phyloP scores from a whole-genome alignment of 345 rosid species.

The Melaleuca alternifolia region DNA sequence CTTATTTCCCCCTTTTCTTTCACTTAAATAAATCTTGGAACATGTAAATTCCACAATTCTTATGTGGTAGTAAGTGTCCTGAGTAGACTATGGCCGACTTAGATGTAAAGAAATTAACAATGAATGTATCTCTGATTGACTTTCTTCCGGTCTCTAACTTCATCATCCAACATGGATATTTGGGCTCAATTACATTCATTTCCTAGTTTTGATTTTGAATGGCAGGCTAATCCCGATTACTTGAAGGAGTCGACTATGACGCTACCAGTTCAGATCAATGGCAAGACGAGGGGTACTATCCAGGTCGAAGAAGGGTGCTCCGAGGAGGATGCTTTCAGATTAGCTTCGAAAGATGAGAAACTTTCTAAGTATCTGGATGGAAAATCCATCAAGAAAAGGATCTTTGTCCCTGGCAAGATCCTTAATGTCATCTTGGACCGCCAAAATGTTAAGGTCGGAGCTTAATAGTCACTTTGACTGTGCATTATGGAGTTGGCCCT shows the following conservation, averaged over 20 bases:
- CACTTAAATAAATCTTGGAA: too few species aligned
- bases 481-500: background rate
- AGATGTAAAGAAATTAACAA: background rate
- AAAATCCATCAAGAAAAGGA: slow-evolving; percentile 53
- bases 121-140: background rate
- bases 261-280: slow-evolving; percentile 94
- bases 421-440: slow-evolving; percentile 67
- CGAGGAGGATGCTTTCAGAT: slow-evolving; percentile 67
- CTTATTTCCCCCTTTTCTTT: background rate
- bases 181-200: background rate
- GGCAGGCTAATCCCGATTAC: slow-evolving; percentile 68
- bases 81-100: background rate
- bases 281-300: slow-evolving; percentile 88
- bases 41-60: background rate
- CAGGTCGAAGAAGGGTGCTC: slow-evolving; percentile 77
- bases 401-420: slow-evolving; percentile 84
- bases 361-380: slow-evolving; percentile 55
- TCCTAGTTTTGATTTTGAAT: background rate
- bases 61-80: background rate
- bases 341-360: slow-evolving; percentile 58
- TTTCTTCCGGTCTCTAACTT: background rate
- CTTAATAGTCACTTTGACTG: background rate
- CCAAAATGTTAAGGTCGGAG: slow-evolving; percentile 42
- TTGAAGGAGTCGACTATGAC: slow-evolving; percentile 53
- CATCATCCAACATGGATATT: background rate